Evolutionary conservation across 1,139 yeast species (phyloP), one percentile per base, ranked within the genome.

Genomic region (Kazachstania sp.): DNA sequence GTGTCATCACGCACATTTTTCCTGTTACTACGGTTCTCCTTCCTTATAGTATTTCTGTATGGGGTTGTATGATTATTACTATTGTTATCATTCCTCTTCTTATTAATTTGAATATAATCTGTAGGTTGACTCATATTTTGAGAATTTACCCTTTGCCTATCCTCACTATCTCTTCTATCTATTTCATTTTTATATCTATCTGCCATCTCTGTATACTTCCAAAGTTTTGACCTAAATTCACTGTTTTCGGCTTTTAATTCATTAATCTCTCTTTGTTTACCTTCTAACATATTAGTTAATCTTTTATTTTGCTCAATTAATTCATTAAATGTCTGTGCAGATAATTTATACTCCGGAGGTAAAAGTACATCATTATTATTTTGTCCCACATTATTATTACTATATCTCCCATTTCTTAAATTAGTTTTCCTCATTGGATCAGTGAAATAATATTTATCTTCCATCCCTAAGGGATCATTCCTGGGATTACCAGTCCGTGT

Each of bases 61-160:
- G 23, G 19, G 1, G 38, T 19, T 19, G 15, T 36, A 36, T 19
- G 16, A 6, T 18, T n/a, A n/a, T n/a, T 34, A 2, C 13, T 36
- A 4, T 19, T 19, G 12, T 36, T 36, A 1, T 36, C 20, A 9
- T 38, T 28, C 26, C 52, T 46, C 37, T 35, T 48, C 28, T 53
- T 51, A 28, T 49, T 49, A 15, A 51, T 31, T 35, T 50, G 52
- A 37, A 51, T 50, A 45, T 48, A 45, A 41, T 53, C 55, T 34
- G 40, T 31, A 13, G 29, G 39, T 19, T 20, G 38, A 12, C 12
- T n/a, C 19, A 43, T 49, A 35, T 42, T 23, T 26, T 49, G 48
- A 18, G 40, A 41, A 5, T 44, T 32, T 15, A 37, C 41, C 34
- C 47, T 39, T 18, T 44, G 45, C 11, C 43, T 29, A 20, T 35